Evolutionary conservation across 164 flowering plant genomes (phyloP).

Genomic region (Akebia trifoliata): DNA sequence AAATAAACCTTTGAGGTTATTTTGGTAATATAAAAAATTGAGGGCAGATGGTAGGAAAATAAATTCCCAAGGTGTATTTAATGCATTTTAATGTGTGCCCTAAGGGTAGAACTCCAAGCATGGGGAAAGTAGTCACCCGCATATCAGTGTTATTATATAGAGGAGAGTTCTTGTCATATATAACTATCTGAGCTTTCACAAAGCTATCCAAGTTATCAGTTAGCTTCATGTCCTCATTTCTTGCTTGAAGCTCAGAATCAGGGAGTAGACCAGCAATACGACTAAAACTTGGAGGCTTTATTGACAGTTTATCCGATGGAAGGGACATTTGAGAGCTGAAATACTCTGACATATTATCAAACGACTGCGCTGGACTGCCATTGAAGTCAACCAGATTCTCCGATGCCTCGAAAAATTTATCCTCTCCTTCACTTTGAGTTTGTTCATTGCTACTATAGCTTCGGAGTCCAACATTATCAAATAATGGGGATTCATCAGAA

Average conservation of each 20-base stretch:
- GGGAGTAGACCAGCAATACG: conserved; percentile 71
- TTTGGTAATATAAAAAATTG: no score
- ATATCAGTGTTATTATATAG: conserved; percentile 62
- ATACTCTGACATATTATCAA: conserved; percentile 20
- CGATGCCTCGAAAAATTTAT: conserved; percentile 83
- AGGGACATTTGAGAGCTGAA: conserved; percentile 16
- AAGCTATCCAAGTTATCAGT: conserved; percentile 60
- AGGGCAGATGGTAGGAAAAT: no score
- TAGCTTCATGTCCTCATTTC: conserved; percentile 24
- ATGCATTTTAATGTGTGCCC: no score
- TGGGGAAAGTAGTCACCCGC: conserved; percentile 31
- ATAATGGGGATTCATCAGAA: conserved; percentile 19
- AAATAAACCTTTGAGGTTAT: no score
- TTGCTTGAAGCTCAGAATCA: conserved; percentile 25
- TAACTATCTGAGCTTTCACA: conserved; percentile 87
- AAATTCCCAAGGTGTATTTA: no score
- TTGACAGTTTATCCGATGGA: conserved; percentile 25
- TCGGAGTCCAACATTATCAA: conserved; percentile 22
- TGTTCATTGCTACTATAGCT: conserved; percentile 28
- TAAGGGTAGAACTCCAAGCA: conserved; percentile 2
- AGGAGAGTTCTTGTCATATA: conserved; percentile 64
- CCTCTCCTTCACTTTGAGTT: conserved; percentile 62
- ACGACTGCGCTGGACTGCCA: conserved; percentile 28
- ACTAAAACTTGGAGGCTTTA: conserved; percentile 57
- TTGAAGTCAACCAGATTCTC: conserved; percentile 57